phyloP scores from a whole-genome alignment of 768 basidiomycete species.

The Dendrothele bispora region DNA sequence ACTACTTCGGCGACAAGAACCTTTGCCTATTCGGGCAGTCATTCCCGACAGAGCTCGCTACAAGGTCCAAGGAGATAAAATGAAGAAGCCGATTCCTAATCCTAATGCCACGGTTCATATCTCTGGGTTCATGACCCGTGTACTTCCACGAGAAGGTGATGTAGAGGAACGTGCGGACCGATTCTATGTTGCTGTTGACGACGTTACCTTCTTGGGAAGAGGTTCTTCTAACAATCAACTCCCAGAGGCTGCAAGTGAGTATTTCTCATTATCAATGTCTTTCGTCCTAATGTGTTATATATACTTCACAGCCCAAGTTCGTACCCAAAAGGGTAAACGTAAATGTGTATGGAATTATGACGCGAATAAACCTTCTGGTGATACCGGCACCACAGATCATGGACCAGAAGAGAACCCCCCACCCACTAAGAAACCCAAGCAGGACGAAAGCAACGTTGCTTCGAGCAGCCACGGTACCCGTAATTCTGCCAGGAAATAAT shows the following conservation, averaged over 20 bases:
- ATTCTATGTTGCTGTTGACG: not conserved
- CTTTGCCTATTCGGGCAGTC: constrained; percentile 2
- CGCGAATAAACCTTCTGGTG: no score
- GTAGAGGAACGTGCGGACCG: not conserved
- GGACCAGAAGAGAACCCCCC: not conserved
- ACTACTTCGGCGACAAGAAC: not conserved
- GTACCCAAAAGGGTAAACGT: not conserved
- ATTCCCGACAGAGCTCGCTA: constrained; percentile 2
- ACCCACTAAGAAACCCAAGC: not conserved
- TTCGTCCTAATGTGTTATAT: not conserved
- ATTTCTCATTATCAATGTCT: not conserved
- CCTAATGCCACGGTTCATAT: not conserved
- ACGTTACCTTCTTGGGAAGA: constrained; percentile 1
- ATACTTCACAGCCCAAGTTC: not conserved
- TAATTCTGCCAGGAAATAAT: no score
- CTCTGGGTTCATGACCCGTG: constrained; percentile 4
- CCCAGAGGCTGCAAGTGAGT: not conserved
- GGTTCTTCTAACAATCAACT: not conserved
- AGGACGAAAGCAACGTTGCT: not conserved
- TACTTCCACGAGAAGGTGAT: not conserved
- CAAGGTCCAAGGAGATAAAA: not conserved
- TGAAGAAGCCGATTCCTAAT: constrained; percentile 2
- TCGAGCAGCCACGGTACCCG: no score
- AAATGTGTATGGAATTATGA: not conserved
- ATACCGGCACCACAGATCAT: no score